Evolutionary conservation across 2,329 filamentous ascomycete species (phyloP).

Genomic region (Sporothrix variecibatus): DNA sequence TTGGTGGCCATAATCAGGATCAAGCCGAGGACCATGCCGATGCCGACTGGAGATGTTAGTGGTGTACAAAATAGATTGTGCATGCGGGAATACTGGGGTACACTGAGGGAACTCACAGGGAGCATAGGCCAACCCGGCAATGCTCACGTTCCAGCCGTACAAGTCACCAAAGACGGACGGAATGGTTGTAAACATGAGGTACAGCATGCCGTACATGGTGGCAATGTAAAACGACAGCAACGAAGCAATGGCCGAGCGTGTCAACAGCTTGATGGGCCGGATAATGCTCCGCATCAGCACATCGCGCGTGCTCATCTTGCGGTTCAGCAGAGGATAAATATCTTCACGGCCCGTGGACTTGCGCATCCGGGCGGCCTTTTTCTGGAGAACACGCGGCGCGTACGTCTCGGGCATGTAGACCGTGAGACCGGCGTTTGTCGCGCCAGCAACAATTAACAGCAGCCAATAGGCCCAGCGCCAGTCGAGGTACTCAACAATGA

Average conservation of each 20-base stretch:
- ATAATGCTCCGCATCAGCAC: conserved; percentile 47
- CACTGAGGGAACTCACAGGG: conserved; percentile 11
- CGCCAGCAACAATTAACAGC: conserved; percentile 13
- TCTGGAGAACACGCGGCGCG: conserved; percentile 37
- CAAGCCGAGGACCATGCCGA: conserved; percentile 23
- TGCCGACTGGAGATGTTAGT: neutral
- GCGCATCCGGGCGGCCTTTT: conserved; percentile 42
- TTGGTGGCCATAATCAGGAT: conserved; percentile 21
- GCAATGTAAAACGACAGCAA: conserved; percentile 55
- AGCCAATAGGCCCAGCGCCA: conserved; percentile 27
- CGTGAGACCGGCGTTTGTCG: conserved; percentile 11
- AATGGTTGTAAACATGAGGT: conserved; percentile 58
- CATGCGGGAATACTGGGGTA: neutral
- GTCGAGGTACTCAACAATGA: conserved; percentile 18
- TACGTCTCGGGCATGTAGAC: conserved; percentile 26
- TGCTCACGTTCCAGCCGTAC: conserved; percentile 51
- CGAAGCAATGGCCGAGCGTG: conserved; percentile 48
- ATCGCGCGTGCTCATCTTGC: conserved; percentile 36
- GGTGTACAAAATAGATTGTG: neutral
- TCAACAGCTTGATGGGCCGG: conserved; percentile 43
- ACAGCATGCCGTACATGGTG: conserved; percentile 58
- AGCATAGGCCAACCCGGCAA: conserved; percentile 20
- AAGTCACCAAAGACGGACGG: conserved; percentile 50
- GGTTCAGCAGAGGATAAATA: conserved; percentile 31
- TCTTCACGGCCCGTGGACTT: conserved; percentile 39